phyloP scores from a whole-genome alignment of 2,329 filamentous ascomycete genomes.

The Shiraia sp. region DNA sequence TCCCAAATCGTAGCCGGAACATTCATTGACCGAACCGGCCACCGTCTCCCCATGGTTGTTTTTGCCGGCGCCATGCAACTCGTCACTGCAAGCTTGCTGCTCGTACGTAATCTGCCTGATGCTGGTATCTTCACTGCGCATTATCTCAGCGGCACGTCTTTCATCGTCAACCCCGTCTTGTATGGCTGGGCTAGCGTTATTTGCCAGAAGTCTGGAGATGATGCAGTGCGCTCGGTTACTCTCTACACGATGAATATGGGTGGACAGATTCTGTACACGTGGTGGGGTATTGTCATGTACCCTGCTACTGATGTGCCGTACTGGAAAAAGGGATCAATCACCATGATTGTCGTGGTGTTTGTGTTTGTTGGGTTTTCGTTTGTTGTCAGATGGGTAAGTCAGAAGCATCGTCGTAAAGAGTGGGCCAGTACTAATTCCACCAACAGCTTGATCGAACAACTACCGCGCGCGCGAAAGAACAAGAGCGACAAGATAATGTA shows the following conservation, averaged over 20 bases:
- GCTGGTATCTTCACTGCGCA: slow-evolving; percentile 40
- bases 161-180: slow-evolving; percentile 44
- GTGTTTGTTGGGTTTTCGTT: slow-evolving; percentile 15
- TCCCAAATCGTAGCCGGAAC: slow-evolving; percentile 46
- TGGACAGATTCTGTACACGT: slow-evolving; percentile 46
- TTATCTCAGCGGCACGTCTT: slow-evolving; percentile 43
- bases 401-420: background rate
- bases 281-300: slow-evolving; percentile 52
- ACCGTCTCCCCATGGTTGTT: slow-evolving; percentile 39
- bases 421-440: background rate
- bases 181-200: slow-evolving; percentile 48
- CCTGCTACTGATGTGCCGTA: slow-evolving; percentile 49
- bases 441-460: no score
- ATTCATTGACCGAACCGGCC: slow-evolving; percentile 42
- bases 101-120: slow-evolving; percentile 35
- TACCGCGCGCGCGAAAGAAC: no score
- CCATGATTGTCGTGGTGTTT: slow-evolving; percentile 37
- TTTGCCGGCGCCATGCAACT: slow-evolving; percentile 38
- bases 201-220: slow-evolving; percentile 43
- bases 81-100: slow-evolving; percentile 34
- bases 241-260: slow-evolving; percentile 46
- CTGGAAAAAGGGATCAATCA: slow-evolving; percentile 45
- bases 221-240: slow-evolving; percentile 46
- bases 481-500: no score
- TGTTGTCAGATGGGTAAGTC: slow-evolving; percentile 22